These are phyloP conservation scores for Sporothrix protearum DNA, from an alignment of 2,329 filamentous ascomycete genomes.

Conservation along the genomic window DNA sequence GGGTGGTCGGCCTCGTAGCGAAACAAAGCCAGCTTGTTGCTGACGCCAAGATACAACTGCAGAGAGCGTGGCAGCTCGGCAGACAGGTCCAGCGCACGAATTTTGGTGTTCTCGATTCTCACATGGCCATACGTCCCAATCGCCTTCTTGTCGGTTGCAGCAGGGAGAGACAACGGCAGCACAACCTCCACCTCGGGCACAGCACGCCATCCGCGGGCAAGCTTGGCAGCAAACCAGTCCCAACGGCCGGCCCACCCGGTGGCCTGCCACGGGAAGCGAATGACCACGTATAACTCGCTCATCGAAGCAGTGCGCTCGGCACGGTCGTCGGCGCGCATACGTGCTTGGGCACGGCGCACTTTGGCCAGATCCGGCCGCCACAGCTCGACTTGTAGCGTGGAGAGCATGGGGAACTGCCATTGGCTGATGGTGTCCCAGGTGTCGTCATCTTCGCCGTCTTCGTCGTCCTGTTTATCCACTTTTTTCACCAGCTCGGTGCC, in stretches of 20 bases:
- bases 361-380: constrained; percentile 66
- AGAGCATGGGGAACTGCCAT: constrained; percentile 65
- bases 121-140: constrained; percentile 49
- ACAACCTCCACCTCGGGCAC: constrained; percentile 61
- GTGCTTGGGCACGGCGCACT: constrained; percentile 42
- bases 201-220: constrained; percentile 47
- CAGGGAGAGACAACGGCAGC: constrained; percentile 51
- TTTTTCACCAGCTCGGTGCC: constrained; percentile 27
- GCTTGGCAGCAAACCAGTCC: constrained; percentile 48
- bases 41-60: constrained; percentile 62
- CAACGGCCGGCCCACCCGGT: constrained; percentile 47
- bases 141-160: neutral
- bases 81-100: constrained; percentile 54
- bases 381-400: constrained; percentile 63
- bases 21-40: constrained; percentile 64
- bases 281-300: constrained; percentile 56
- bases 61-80: constrained; percentile 60
- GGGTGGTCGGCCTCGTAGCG: constrained; percentile 66
- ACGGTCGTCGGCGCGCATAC: constrained; percentile 25
- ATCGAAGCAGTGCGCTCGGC: constrained; percentile 42
- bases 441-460: constrained; percentile 39
- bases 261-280: constrained; percentile 62
- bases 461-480: constrained; percentile 35
- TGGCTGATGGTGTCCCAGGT: constrained; percentile 70
- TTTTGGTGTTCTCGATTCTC: constrained; percentile 60